Evolutionary conservation across 352 stramenopile genomes (phyloP).

Genomic region (Phytophthora sp.): DNA sequence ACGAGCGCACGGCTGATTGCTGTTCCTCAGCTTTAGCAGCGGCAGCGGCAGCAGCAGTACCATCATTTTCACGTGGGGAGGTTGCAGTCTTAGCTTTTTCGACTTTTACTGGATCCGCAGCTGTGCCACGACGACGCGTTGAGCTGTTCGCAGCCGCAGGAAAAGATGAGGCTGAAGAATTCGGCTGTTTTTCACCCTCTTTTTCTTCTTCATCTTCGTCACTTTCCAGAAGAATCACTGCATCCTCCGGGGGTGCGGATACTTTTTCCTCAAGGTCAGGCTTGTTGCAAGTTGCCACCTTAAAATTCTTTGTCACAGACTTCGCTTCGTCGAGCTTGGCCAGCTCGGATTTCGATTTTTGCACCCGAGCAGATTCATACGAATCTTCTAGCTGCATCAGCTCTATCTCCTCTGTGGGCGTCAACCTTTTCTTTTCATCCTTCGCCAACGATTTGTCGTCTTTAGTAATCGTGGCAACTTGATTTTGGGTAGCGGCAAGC

Average conservation of each 20-base stretch:
- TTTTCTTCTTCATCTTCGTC: slow-evolving; percentile 3
- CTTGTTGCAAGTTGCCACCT: neutral
- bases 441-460: neutral
- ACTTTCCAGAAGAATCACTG: slow-evolving; percentile 17
- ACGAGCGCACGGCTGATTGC: slow-evolving; percentile 46
- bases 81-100: slow-evolving; percentile 14
- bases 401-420: slow-evolving; percentile 13
- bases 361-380: slow-evolving; percentile 11
- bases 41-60: slow-evolving; percentile 9
- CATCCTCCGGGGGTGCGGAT: neutral
- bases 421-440: slow-evolving; percentile 1
- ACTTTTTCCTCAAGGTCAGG: slow-evolving; percentile 1
- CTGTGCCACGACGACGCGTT: neutral
- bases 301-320: neutral
- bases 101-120: slow-evolving; percentile 10
- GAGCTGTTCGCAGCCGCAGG: neutral
- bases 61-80: neutral
- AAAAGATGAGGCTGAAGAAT: neutral
- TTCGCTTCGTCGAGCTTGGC: slow-evolving; percentile 24
- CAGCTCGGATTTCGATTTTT: neutral
- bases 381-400: slow-evolving; percentile 36
- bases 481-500: too few relatives aligned
- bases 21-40: slow-evolving; percentile 9
- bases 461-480: too few relatives aligned
- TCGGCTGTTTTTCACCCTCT: slow-evolving; percentile 6